Evolutionary conservation across 2,329 filamentous ascomycete species (phyloP).

Genomic region (Teratosphaeria epicoccoides): DNA sequence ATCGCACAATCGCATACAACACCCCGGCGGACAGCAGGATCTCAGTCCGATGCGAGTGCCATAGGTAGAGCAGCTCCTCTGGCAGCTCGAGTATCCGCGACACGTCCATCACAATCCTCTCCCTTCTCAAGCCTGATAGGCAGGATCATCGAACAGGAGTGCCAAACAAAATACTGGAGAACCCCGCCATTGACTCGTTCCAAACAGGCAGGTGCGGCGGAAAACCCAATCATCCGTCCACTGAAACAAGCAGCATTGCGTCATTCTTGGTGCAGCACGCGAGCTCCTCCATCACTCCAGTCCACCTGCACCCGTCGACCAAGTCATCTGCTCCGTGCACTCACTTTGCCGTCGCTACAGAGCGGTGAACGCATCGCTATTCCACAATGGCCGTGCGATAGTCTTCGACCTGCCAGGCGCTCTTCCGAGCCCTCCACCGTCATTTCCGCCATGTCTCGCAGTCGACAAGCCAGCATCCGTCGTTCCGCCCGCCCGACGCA

Average conservation of each 20-base stretch:
- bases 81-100: slow-evolving; percentile 13
- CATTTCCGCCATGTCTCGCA: background rate
- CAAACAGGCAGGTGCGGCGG: slow-evolving; percentile 1
- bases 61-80: slow-evolving; percentile 22
- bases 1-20: slow-evolving; percentile 18
- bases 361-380: background rate
- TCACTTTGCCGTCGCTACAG: background rate
- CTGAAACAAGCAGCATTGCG: background rate
- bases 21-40: slow-evolving; percentile 22
- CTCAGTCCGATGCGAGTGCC: slow-evolving; percentile 22
- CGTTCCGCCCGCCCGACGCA: background rate
- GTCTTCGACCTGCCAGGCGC: background rate
- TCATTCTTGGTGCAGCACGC: background rate
- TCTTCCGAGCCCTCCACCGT: background rate
- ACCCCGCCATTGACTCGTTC: background rate
- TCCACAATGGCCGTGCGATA: background rate
- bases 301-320: background rate
- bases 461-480: background rate
- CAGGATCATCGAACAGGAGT: background rate
- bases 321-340: background rate
- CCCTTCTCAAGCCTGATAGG: background rate
- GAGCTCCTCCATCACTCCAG: background rate
- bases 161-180: background rate
- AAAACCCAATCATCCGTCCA: too few species aligned
- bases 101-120: slow-evolving; percentile 9